Base-by-base conservation (phyloP, 805 yeast species). In the Tetrapisispora nanseiensis region DNA sequence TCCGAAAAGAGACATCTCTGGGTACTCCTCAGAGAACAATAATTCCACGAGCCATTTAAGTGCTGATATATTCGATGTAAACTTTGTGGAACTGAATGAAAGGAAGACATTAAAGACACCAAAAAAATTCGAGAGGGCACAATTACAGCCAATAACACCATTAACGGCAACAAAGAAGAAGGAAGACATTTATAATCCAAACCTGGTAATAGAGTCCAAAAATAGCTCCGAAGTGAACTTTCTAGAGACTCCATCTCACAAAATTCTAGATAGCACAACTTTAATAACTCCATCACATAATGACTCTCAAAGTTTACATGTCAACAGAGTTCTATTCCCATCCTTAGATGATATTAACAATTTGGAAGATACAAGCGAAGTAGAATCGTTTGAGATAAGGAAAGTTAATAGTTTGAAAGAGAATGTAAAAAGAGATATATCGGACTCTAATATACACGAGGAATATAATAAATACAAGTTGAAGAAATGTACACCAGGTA, bases 401-500 rank as follows among this genome's bases (percentile, higher is more conserved):
- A 16, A 34, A 23, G 4, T 24, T 15, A n/a, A 13, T 34, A 9
- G 12, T 4, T 10, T 3, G 7, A 10, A 16, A 13, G n/a, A 10
- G 16, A 21, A 23, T 6, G 19, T 10, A 16, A 18, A 24, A 15
- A 9, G 23, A 12, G 7, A 24, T 6, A 22, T 22, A 33, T n/a
- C n/a, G n/a, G n/a, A n/a, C n/a, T n/a, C n/a, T n/a, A n/a, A n/a
- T n/a, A n/a, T n/a, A n/a, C n/a, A 19, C 10, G 47, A 47, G 30
- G 47, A 42, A 11, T 45, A 40, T 13, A 37, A 20, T 5, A 43
- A 24, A 4, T 9, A 16, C 16, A 37, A 40, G 26, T 15, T 26
- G n/a, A 24, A 40, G 31, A 54, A 49, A 33, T 49, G 46, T 16
- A 48, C 37, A 9, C 62, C 62, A 1, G 58, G 58, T 2, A 68